Base-by-base conservation (phyloP, 768 basidiomycete genomes). In the Vishniacozyma victoriae region DNA sequence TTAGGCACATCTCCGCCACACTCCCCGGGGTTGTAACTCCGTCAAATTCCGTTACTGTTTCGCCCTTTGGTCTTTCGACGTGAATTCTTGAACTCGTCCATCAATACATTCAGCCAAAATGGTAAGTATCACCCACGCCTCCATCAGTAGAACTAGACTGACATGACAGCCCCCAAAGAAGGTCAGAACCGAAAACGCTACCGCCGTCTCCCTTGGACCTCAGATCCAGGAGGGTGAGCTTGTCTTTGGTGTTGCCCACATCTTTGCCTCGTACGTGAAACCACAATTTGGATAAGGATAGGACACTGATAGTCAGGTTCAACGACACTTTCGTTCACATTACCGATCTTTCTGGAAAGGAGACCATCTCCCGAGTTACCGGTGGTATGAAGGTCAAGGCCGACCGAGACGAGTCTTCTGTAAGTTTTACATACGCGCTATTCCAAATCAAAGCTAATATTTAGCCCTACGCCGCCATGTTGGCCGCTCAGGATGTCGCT, bases 301-400 rank as follows among this genome's bases (percentile, higher is more conserved):
- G 6, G 11, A 11, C 11, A 42, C 15, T 42, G 27, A 33, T 13
- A 19, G 14, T 5, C 54, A 73, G 72, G 38, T 99, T 99, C 83
- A 99, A 99, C 76, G 95, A 99, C 72, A 99, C 95, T 50, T 97
- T 97, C 75, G 95, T 99, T 62, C 95, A 99, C 73, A 79, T 99
- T 69, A 99, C 95, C 74, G 95, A 97, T 86, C 77, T 97, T 50
- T 91, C 91, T 19, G 95, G 95, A 67, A 92, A 88, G 78, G 95
- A 97, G 79, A 99, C 95, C 72, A 90, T 99, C 77, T 87, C 89
- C 64, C 89, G 95, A 71, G 90, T 96, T 56, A 97, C 95, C 60
- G 92, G 92, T 74, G 95, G 95, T 53, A 97, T 97, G 95, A 97
- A 97, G 79, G 95, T 99, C 77, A 99, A 97, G 79, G 95, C 93